These are phyloP conservation scores for Aspergillus tubingensis DNA, from an alignment of 2,329 filamentous ascomycete species.

Conservation along the genomic window DNA sequence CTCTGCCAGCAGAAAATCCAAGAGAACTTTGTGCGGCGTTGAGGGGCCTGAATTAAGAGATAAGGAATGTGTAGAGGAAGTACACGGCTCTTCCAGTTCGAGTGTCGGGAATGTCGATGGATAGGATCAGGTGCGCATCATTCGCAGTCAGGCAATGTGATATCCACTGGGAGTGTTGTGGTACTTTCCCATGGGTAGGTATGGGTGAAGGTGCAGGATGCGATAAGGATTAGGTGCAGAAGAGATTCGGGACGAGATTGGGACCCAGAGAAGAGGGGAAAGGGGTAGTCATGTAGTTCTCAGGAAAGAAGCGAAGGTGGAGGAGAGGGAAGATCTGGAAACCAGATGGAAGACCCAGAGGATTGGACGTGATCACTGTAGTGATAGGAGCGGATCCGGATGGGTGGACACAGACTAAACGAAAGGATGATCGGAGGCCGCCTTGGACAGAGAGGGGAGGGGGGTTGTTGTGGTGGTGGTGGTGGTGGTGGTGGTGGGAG, in stretches of 20 bases:
- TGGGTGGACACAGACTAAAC: conserved; percentile 34
- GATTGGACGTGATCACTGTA: conserved; percentile 33
- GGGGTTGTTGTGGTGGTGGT: too few species aligned
- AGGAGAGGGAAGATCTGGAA: conserved; percentile 30
- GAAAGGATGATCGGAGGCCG: conserved; percentile 25
- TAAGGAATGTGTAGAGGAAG: conserved; percentile 12
- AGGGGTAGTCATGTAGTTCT: conserved; percentile 31
- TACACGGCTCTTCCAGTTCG: conserved; percentile 14
- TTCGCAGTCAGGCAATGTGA: conserved; percentile 26
- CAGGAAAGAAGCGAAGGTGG: conserved; percentile 28
- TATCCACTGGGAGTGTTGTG: conserved; percentile 14
- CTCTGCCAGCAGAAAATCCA: conserved; percentile 45
- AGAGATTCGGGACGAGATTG: conserved; percentile 19
- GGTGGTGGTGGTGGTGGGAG: too few species aligned
- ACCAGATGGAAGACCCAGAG: conserved; percentile 31
- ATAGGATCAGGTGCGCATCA: conserved; percentile 33
- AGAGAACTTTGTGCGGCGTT: conserved; percentile 26
- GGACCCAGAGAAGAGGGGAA: conserved; percentile 23
- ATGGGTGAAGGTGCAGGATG: conserved; percentile 26
- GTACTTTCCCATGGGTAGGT: conserved; percentile 29
- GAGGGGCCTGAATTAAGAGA: conserved; percentile 10
- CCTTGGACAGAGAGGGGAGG: conserved; percentile 8
- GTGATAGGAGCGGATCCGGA: conserved; percentile 42
- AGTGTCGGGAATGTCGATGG: conserved; percentile 21
- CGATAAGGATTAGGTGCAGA: conserved; percentile 13